Base-by-base conservation (phyloP, 2,329 filamentous ascomycete species). In the Fusarium robinianum region DNA sequence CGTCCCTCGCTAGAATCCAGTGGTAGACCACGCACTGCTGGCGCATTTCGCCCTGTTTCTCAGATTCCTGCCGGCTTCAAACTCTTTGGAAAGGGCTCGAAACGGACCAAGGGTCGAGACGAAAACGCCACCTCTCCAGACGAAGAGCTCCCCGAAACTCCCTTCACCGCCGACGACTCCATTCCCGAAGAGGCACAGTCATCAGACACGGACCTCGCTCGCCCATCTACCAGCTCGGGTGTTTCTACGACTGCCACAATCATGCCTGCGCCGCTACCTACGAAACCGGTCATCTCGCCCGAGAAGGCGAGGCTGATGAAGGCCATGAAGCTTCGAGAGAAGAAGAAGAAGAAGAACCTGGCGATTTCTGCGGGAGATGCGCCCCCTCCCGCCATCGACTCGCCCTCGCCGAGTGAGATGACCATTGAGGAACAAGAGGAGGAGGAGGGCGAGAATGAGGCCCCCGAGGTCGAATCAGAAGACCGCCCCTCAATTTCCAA, bases 251-350 rank as follows among this genome's bases (percentile, higher is more conserved):
- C 73, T 46, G 67, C 71, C 14, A 55, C 64, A 24, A 52, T 66
- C 21, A 64, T 69, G 19, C 62, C 68, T 4, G 54, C 73, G 41
- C 72, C 75, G 10, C 63, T 77, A 57, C 68, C 74, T 5, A 56
- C 58, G 24, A 72, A 71, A 57, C 68, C 71, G 67, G 59, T 75
- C 66, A 86, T 95, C 61, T 90, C 89, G 2, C 88, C 89, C 1
- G 94, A 99, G 67, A 97, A 95, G 72, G 83, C 88, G 49, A 80
- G 94, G 41, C 74, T 99, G 51, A 91, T 96, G 88, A 96, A 95
- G 72, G 94, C 94, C 6, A 79, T 96, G 71, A 88, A 96, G 67
- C 70, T 96, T 57, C 81, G 92, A 38, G 94, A 95, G 68, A 90
- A 87, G 69, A 90, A 90, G 67, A 83, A 72, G 64, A 72, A 70